Base-by-base conservation (phyloP, 495 filamentous ascomycete species). In the Poronia punctata region DNA sequence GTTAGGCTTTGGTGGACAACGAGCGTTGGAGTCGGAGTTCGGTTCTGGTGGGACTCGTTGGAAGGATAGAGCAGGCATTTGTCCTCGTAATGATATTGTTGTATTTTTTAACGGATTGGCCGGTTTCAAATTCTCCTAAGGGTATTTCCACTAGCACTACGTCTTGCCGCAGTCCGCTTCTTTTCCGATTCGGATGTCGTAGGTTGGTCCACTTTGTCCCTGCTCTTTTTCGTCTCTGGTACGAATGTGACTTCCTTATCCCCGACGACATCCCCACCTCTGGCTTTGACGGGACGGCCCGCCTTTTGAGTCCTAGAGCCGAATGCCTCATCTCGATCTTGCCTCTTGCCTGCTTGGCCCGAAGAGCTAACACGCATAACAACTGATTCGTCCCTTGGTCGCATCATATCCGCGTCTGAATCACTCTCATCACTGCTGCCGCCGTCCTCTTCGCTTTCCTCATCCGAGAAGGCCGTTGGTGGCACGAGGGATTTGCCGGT, bases 211-310 rank as follows among this genome's bases (percentile, higher is more conserved):
- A 3, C 12, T 12, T n/a, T 33, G 46, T 56, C 60, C 46, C 60
- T 67, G 54, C 73, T 80, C 38, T 63, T 75, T 46, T 74, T 80
- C 27, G 64, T 70, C 26, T 71, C 66, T 14, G 85, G 85, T 39
- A 79, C 78, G 67, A 96, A 97, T 14, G 86, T 86, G 35, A 97
- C 67, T 58, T 92, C 78, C 52, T 82, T 74, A 60, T 96, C 93
- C 7, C 93, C 92, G 17, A 85, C 78, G 2, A 83, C 75, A 14
- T 77, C 76, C 27, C 70, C 67, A 3, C 59, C 62, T 17, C 68
- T 67, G 2, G 46, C 31, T 39, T 72, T 75, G 20, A 56, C 62
- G 23, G 67, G 52, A 32, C 72, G 75, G 0, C 58, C 58, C 12
- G 54, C 41, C 20, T 64, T 68, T 39, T 72, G 62, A 14, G 72